Percentiles rank a stretch among this genome's conserved stretches.
Evolutionary conservation across 495 filamentous ascomycete genomes (phyloP).

Genomic region (Trypethelium eluteriae): DNA sequence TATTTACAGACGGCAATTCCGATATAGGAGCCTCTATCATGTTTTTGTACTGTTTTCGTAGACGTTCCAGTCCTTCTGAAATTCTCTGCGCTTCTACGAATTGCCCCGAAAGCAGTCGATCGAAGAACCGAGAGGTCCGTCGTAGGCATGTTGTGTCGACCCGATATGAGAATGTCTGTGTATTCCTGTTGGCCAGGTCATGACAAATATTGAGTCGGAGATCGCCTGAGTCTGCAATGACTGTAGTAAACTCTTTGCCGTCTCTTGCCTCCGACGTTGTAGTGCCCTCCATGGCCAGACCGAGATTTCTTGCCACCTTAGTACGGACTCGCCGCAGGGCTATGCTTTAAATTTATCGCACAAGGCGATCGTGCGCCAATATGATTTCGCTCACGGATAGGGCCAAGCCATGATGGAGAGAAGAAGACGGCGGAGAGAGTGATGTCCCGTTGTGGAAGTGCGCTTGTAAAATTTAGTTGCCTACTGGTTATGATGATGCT

Average conservation of each 20-base stretch:
- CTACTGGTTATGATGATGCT: background rate
- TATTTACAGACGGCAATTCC: conserved; percentile 47
- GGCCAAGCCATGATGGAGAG: conserved; percentile 4
- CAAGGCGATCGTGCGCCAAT: background rate
- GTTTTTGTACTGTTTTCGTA: conserved; percentile 38
- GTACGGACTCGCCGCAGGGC: background rate
- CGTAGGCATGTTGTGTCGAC: background rate
- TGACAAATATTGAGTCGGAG: background rate
- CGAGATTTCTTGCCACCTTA: background rate
- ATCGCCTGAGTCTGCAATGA: background rate
- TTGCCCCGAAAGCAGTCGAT: conserved; percentile 8
- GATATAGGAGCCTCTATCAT: conserved; percentile 41
- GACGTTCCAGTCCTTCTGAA: background rate
- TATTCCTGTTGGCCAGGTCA: background rate
- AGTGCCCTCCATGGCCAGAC: background rate
- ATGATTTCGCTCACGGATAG: background rate
- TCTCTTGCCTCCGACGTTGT: background rate
- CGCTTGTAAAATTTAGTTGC: too few species aligned
- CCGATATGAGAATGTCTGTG: background rate
- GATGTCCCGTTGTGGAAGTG: background rate
- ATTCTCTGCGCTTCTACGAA: background rate
- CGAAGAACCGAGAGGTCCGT: conserved; percentile 2
- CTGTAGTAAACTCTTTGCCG: background rate
- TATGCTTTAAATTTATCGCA: background rate
- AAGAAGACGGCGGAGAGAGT: background rate